A percentile compares a stretch with the other conserved stretches of the same genome.
These are phyloP conservation scores for Trichaptum fuscoviolaceum DNA, from an alignment of 768 basidiomycete species.

Conservation along the genomic window DNA sequence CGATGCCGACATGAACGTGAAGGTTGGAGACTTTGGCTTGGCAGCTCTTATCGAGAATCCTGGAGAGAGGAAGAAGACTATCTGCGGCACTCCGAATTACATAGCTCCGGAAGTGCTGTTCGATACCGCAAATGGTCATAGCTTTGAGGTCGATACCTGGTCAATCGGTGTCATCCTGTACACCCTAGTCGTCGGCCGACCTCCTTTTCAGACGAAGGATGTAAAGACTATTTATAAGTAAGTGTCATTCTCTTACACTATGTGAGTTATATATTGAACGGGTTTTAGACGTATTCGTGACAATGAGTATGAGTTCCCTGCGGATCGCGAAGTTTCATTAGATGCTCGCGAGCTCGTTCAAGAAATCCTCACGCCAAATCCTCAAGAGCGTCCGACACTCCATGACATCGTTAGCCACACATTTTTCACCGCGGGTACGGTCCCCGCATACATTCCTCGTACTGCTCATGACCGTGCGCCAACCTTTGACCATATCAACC, in stretches of 20 bases:
- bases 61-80: conserved; percentile 97
- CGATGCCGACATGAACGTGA: conserved; percentile 87
- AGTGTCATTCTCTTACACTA: conserved; percentile 21
- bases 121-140: conserved; percentile 93
- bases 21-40: conserved; percentile 96
- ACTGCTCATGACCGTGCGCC: conserved; percentile 74
- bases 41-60: conserved; percentile 95
- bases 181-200: conserved; percentile 89
- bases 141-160: conserved; percentile 99
- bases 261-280: conserved; percentile 6
- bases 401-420: conserved; percentile 78
- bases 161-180: conserved; percentile 96
- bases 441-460: conserved; percentile 76
- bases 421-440: conserved; percentile 78
- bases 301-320: conserved; percentile 89
- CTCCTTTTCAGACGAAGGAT: conserved; percentile 98
- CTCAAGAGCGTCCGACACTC: conserved; percentile 74
- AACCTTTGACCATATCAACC: conserved; percentile 65
- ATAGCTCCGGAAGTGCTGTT: conserved; percentile 98
- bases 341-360: conserved; percentile 74
- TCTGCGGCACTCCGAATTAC: conserved; percentile 98
- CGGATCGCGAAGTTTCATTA: conserved; percentile 65
- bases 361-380: conserved; percentile 81
- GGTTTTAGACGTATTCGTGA: conserved; percentile 76
- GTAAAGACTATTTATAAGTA: conserved; percentile 95